These are phyloP conservation scores for Ophiostoma montium DNA, from an alignment of 2,329 filamentous ascomycete species.

Conservation along the genomic window DNA sequence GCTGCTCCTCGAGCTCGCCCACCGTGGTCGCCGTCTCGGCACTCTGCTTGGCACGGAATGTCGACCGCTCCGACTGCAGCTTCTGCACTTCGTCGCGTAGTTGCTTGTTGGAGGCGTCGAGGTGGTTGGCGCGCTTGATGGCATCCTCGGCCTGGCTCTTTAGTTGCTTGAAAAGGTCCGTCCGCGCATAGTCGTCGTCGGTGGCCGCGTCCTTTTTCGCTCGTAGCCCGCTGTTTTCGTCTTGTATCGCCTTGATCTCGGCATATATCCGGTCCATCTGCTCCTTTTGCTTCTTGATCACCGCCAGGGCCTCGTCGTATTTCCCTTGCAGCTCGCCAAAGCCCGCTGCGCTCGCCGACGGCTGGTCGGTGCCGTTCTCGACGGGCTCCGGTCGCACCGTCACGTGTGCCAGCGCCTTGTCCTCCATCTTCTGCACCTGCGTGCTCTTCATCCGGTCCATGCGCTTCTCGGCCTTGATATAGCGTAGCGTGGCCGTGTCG, in stretches of 20 bases:
- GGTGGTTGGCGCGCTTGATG: constrained; percentile 78
- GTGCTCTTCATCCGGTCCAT: constrained; percentile 78
- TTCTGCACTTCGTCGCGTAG: constrained; percentile 75
- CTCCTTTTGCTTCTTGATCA: constrained; percentile 71
- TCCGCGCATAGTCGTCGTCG: constrained; percentile 88
- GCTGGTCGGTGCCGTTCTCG: constrained; percentile 36
- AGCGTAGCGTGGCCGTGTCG: constrained; percentile 77
- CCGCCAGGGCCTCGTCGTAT: constrained; percentile 63
- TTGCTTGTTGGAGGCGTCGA: constrained; percentile 78
- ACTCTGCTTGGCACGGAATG: constrained; percentile 69
- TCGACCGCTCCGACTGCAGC: constrained; percentile 68
- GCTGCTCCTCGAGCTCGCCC: constrained; percentile 66
- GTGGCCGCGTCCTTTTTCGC: constrained; percentile 55
- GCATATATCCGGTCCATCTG: constrained; percentile 67
- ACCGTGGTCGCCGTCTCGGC: constrained; percentile 60
- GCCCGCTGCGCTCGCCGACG: constrained; percentile 36
- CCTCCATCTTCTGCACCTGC: constrained; percentile 83
- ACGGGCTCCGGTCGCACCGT: constrained; percentile 30
- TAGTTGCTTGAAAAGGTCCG: constrained; percentile 84
- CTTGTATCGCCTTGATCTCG: constrained; percentile 59
- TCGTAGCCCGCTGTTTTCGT: constrained; percentile 66
- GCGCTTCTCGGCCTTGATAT: constrained; percentile 91
- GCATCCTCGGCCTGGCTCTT: constrained; percentile 85
- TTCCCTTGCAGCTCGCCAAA: constrained; percentile 58
- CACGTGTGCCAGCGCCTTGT: constrained; percentile 65